phyloP scores from a whole-genome alignment of 78 protist species.

The Cyanophora paradoxa region DNA sequence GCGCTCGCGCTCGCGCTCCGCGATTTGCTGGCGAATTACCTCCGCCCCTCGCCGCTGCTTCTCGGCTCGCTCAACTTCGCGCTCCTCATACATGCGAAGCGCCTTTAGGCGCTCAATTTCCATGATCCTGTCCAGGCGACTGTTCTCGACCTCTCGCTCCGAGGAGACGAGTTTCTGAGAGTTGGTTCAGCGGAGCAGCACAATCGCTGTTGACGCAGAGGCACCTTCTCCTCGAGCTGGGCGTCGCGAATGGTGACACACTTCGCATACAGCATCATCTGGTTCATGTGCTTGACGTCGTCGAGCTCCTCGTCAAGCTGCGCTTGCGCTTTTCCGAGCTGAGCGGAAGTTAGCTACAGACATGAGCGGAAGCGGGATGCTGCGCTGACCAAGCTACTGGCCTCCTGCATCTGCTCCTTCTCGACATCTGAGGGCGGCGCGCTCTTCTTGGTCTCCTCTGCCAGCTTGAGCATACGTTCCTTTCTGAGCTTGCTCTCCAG shows the following conservation, averaged over 20 bases:
- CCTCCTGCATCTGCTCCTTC: too few relatives aligned
- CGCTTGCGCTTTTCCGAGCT: too few relatives aligned
- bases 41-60: conserved; percentile 35
- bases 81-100: conserved; percentile 25
- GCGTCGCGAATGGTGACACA: conserved; percentile 53
- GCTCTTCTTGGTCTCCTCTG: too few relatives aligned
- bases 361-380: too few relatives aligned
- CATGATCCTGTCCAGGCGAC: conserved; percentile 25
- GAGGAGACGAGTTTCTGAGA: neutral
- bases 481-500: too few relatives aligned
- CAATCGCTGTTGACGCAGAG: neutral
- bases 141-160: conserved; percentile 29
- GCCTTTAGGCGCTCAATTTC: conserved; percentile 45
- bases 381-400: too few relatives aligned
- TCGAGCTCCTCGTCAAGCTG: conserved; percentile 34
- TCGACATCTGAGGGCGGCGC: too few relatives aligned
- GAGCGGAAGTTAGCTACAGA: too few relatives aligned
- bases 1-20: conserved; percentile 41
- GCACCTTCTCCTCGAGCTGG: conserved; percentile 27
- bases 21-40: conserved; percentile 40
- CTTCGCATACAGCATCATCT: conserved; percentile 38
- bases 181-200: neutral
- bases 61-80: conserved; percentile 26
- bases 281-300: conserved; percentile 52
- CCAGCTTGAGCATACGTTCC: too few relatives aligned